Base-by-base conservation (phyloP, 1,139 yeast species). In the Saccharomycopsis crataegensis region DNA sequence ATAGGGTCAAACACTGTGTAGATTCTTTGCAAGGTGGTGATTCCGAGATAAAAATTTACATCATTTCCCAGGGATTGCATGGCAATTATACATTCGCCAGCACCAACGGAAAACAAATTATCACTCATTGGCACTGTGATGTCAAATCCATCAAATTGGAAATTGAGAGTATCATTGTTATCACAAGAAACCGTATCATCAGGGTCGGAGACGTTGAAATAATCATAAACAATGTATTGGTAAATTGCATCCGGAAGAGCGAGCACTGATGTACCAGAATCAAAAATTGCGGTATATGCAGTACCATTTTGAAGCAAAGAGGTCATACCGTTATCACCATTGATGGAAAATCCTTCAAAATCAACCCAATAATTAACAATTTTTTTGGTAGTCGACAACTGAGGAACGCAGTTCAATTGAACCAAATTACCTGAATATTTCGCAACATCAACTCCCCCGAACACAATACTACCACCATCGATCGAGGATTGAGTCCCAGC, bases 1-100 rank as follows among this genome's bases (percentile, higher is more conserved):
- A 46, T 48, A 8, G 52, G 58, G 14, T 54, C 57, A 49, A 52
- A 54, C 8, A 52, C 57, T 12, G 52, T 40, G 43, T 54, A 54
- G 3, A 51, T 16, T 12, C 36, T 16, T 34, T 54, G 57, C 11
- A 54, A 43, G n/a, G 40, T 22, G 1, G 55, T 53, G 17, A 54
- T 51, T 3, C 57, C 57, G 22, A 54, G 41, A 32, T 40, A 31
- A 14, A 17, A 14, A 33, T 52, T 45, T 7, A 44, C 37, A 17
- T 42, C 28, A 12, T 40, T 41, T 17, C 40, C 51, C 11, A 36
- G 32, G 31, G 42, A 34, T 31, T 44, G 33, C 16, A 48, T 51
- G 33, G 49, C 36, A 11, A 41, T 22, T 8, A 46, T 46, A 33
- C 57, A 54, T 12, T 17, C 14, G 31, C 40, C 52, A 17, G 22